These are phyloP conservation scores for Kuraishia capsulata DNA, from an alignment of 805 yeast species.

Conservation along the genomic window DNA sequence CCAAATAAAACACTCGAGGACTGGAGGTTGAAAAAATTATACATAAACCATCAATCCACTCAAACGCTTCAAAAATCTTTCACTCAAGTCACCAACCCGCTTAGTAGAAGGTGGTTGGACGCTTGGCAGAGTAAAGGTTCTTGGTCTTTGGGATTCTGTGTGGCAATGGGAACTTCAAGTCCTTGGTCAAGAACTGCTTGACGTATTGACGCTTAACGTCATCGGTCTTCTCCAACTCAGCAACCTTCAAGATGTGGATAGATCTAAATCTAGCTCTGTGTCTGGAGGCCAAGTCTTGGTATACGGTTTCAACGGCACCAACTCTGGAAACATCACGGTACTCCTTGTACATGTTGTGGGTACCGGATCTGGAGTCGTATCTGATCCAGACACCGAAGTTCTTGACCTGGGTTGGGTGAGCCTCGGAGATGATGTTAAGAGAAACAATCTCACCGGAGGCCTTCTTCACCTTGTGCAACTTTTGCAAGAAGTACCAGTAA, in stretches of 20 bases:
- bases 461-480: constrained; percentile 98
- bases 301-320: constrained; percentile 96
- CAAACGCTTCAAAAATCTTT: too few species aligned
- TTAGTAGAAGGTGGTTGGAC: constrained; percentile 97
- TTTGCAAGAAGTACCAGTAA: constrained; percentile 99
- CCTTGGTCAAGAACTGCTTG: constrained; percentile 91
- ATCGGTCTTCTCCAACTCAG: constrained; percentile 94
- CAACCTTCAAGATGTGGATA: constrained; percentile 98
- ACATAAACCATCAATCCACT: too few species aligned
- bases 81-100: too few species aligned
- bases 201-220: constrained; percentile 99
- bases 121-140: constrained; percentile 81
- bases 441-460: constrained; percentile 99
- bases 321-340: constrained; percentile 99
- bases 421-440: constrained; percentile 83
- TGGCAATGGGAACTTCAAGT: constrained; percentile 99
- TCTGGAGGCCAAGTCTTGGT: constrained; percentile 99
- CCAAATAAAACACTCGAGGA: too few species aligned
- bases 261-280: constrained; percentile 99
- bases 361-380: constrained; percentile 99
- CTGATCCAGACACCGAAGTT: constrained; percentile 99
- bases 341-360: constrained; percentile 99
- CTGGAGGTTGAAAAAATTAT: too few species aligned
- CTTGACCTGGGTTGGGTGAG: constrained; percentile 98
- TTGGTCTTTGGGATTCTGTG: constrained; percentile 95